Base-by-base conservation (phyloP, 192 early-diverging fungal genomes). In the Coemansia sp. region DNA sequence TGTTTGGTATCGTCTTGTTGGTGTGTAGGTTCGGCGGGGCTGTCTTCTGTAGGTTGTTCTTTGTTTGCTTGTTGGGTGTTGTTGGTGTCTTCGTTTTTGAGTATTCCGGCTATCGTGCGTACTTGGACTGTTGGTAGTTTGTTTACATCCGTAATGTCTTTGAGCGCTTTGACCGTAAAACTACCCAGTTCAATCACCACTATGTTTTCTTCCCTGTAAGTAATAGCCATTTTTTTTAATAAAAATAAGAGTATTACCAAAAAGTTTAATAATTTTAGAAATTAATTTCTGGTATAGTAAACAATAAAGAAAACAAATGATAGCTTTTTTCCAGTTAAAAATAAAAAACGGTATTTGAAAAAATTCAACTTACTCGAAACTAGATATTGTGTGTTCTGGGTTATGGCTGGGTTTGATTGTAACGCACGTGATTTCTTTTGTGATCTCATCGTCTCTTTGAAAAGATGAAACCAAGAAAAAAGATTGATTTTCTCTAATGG, bases 171-270 rank as follows among this genome's bases (percentile, higher is more conserved):
- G n/a, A 85, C 87, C 19, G 49, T 74, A 55, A 79, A 79, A 40
- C 87, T 87, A 38, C 95, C 93, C 23, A 87, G 79, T 75, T 95
- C 90, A 48, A 97, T 84, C 13, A 95, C 87, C 20, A 97, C 78
- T 64, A 87, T 87, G 60, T 82, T 89, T 37, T 85, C 85, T 63
- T 95, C 93, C 39, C 70, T 73, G 46, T 84, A 55, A 18, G 49
- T 42, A 41, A 65, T 43, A 22, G 54, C 72, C 65, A 69, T 69
- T 9, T 3, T 4, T 40, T 40, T 40, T 26, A 30, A 9, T 37
- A 58, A 13, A 5, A 3, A 23, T 34, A 41, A 5, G 18, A 15
- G n/a, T 32, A 9, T 3, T 29, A 14, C 6, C 9, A 30, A 39
- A 28, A 41, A 53, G 33, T 13, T 34, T 33, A 27, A 14, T 44